Conservation (phyloP, 2,329 filamentous ascomycete species). For the Catunica adiposa region DNA sequence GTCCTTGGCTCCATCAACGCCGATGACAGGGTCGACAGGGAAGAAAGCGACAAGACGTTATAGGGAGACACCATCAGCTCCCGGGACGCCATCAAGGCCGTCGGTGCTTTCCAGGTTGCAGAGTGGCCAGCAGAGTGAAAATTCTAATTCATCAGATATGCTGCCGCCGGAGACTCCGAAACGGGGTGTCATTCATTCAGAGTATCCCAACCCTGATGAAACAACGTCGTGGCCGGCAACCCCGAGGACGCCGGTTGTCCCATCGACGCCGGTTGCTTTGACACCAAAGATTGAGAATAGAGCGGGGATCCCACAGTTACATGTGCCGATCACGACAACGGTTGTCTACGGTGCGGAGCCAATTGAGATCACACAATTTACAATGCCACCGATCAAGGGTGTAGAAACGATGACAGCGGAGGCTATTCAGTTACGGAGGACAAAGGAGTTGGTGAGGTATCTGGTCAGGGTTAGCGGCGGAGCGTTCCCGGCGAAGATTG, state of each 20-base stretch:
- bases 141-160: background rate
- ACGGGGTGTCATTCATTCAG: background rate
- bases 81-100: background rate
- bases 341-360: background rate
- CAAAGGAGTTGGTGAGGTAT: conserved; percentile 26
- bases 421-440: conserved; percentile 19
- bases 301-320: background rate
- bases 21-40: background rate
- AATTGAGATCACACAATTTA: conserved; percentile 2
- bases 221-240: background rate
- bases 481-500: conserved; percentile 34
- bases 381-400: conserved; percentile 17
- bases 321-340: background rate
- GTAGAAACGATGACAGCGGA: conserved; percentile 20
- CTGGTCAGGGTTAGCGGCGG: conserved; percentile 27
- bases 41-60: conserved; percentile 1
- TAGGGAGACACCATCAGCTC: background rate
- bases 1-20: conserved; percentile 1
- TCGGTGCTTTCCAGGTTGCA: background rate
- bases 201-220: background rate
- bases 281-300: background rate
- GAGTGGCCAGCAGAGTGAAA: background rate
- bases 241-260: background rate
- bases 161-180: background rate
- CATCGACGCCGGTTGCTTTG: background rate